Conservation (phyloP, 441 rosid species). For the Viola pubescens region DNA sequence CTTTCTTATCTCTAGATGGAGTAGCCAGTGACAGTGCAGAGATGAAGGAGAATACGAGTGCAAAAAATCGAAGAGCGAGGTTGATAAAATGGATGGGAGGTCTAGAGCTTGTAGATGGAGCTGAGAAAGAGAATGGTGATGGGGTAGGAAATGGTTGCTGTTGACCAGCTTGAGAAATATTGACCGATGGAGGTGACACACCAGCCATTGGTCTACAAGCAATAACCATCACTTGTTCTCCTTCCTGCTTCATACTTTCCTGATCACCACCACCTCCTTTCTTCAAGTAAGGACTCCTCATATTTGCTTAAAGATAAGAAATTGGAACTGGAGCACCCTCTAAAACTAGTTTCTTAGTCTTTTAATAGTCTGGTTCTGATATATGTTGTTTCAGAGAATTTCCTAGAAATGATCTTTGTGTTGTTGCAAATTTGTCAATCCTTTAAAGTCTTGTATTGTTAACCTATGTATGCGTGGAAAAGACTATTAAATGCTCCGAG, state of each 20-base stretch:
- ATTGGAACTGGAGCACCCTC: too few relatives aligned
- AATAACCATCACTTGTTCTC: constrained; percentile 16
- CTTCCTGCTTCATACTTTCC: constrained; percentile 24
- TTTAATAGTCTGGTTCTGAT: too few relatives aligned
- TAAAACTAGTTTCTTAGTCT: too few relatives aligned
- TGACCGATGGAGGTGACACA: constrained; percentile 22
- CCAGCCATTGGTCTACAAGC: constrained; percentile 27
- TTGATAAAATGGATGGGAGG: constrained; percentile 24
- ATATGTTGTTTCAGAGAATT: too few relatives aligned
- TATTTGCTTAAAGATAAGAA: background rate
- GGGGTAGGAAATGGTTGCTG: constrained; percentile 43
- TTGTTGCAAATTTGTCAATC: too few relatives aligned
- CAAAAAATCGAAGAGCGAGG: constrained; percentile 44
- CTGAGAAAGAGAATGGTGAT: constrained; percentile 47
- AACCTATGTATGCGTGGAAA: too few relatives aligned
- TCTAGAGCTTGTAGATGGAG: constrained; percentile 31
- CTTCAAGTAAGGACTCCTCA: background rate
- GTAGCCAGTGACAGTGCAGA: constrained; percentile 53
- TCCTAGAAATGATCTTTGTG: too few relatives aligned
- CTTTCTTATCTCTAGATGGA: constrained; percentile 23
- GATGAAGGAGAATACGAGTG: constrained; percentile 43
- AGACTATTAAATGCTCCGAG: too few relatives aligned
- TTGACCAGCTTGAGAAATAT: constrained; percentile 14
- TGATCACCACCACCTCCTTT: background rate
- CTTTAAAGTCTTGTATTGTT: too few relatives aligned